These are phyloP conservation scores for Gelatoporia subvermispora DNA, from an alignment of 768 basidiomycete species.

Conservation along the genomic window DNA sequence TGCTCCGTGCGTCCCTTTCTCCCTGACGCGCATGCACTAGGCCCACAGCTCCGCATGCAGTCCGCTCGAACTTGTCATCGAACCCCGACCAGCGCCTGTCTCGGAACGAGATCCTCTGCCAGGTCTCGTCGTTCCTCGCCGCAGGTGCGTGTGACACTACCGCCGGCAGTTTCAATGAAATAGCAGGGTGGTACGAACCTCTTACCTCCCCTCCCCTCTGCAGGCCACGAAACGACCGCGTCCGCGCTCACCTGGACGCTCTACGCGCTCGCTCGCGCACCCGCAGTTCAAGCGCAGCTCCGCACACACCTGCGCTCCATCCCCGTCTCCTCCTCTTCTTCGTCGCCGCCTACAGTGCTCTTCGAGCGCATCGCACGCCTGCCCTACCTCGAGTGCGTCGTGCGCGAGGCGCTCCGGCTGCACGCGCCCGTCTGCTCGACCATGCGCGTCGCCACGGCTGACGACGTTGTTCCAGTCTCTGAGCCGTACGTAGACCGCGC, in stretches of 20 bases:
- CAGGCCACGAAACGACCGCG: slow-evolving; percentile 59
- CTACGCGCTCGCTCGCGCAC: slow-evolving; percentile 47
- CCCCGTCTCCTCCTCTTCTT: neutral
- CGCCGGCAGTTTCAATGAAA: no score
- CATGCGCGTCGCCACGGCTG: slow-evolving; percentile 44
- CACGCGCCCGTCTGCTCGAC: slow-evolving; percentile 55
- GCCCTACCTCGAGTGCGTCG: slow-evolving; percentile 56
- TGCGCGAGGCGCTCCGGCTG: slow-evolving; percentile 53
- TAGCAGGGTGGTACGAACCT: no score
- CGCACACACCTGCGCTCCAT: slow-evolving; percentile 37
- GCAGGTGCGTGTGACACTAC: slow-evolving; percentile 24
- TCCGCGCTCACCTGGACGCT: slow-evolving; percentile 60
- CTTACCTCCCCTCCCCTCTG: neutral
- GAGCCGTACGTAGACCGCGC: slow-evolving; percentile 23
- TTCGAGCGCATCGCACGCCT: slow-evolving; percentile 25
- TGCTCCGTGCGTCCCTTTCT: slow-evolving; percentile 15
- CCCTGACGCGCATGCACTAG: neutral
- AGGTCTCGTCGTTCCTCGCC: slow-evolving; percentile 60
- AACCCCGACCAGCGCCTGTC: slow-evolving; percentile 45
- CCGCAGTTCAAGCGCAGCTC: slow-evolving; percentile 40
- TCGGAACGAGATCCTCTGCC: slow-evolving; percentile 52
- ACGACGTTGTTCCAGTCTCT: slow-evolving; percentile 49
- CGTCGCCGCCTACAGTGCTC: slow-evolving; percentile 3
- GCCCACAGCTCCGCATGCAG: slow-evolving; percentile 26
- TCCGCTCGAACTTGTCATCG: slow-evolving; percentile 53